A percentile compares a stretch with the other conserved stretches of the same genome.
Evolutionary conservation across 345 rosid species (phyloP).

Genomic region (Salix koriyanagi): DNA sequence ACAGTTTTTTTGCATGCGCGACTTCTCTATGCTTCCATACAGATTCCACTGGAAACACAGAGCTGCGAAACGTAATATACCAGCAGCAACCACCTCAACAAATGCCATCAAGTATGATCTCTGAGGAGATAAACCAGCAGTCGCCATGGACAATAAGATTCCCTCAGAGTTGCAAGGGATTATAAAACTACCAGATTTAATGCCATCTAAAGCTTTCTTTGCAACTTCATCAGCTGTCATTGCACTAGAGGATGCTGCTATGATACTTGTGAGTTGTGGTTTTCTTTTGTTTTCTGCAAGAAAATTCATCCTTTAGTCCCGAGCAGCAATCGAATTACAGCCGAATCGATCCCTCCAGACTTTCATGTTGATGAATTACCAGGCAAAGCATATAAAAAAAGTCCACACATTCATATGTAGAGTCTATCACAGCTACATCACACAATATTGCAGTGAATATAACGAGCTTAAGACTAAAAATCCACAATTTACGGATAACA

Average conservation of each 20-base stretch:
- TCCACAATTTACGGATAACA: too few species aligned
- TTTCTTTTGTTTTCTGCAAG: constrained; percentile 57
- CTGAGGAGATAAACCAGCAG: constrained; percentile 77
- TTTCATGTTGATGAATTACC: neutral
- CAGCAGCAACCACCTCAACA: constrained; percentile 55
- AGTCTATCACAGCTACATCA: neutral
- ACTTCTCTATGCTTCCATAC: constrained; percentile 57
- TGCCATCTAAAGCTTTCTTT: neutral
- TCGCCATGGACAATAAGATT: constrained; percentile 47
- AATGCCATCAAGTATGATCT: constrained; percentile 69
- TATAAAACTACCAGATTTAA: constrained; percentile 1
- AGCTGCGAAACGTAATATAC: constrained; percentile 46
- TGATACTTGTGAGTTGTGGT: constrained; percentile 56
- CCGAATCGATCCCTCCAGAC: neutral
- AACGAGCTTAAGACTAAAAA: neutral
- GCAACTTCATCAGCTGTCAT: constrained; percentile 47
- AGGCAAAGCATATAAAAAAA: neutral
- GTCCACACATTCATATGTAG: neutral
- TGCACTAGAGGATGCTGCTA: constrained; percentile 54
- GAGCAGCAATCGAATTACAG: neutral
- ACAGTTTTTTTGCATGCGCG: constrained; percentile 25
- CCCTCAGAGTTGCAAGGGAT: constrained; percentile 80
- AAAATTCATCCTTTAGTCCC: neutral
- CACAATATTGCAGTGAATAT: neutral
- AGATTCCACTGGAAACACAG: constrained; percentile 72